Evolutionary conservation across 2,329 filamentous ascomycete genomes (phyloP), one percentile per base, ranked within the genome.

Genomic region (Leptographium flavum): DNA sequence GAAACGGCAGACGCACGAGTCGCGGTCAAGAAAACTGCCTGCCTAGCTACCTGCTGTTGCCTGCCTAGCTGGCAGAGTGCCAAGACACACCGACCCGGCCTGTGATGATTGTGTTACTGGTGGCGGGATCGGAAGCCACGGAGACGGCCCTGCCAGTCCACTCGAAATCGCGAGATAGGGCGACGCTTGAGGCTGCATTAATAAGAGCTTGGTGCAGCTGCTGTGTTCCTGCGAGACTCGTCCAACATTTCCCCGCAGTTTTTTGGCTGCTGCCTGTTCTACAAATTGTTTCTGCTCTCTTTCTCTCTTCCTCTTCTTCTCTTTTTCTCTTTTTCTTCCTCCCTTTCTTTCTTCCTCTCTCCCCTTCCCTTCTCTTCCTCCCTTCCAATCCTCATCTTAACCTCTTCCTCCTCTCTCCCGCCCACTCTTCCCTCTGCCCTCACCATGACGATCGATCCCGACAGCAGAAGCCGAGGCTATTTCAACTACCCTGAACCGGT

Each of bases 401-500:
- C 19, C 4, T 37, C 35, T 19, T 13, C 31, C 11, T 17, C 2
- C 13, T 11, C 5, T 28, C 13, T 28, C 8, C 8, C 27, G 27
- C 8, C 14, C 19, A 14, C 27, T 37, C 2, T 27, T 31, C 8
- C 11, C 15, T 15, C 17, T 42, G 23, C 21, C 23, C 27, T 23
- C 22, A 5, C n/a, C 28, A 14, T n/a, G 7, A 15, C 42, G 42
- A 53, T 52, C 46, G 52, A 52, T 27, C 47, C 52, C 4, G 39
- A 46, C n/a, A 39, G 23, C 14, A 43, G 45, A 36, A 47, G 47
- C n/a, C 45, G 48, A 11, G 47, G 50, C 6, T 61, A 60, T 43
- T 42, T 63, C 48, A 64, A 63, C 54, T 63, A 63, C 41, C 62
- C 62, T 9, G 59, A 60, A 36, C 58, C 61, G 2, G 35, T 60